A percentile compares a stretch with the other conserved stretches of the same genome.
These are phyloP conservation scores for Astrocystis sublimbata DNA, from an alignment of 495 filamentous ascomycete genomes.

Conservation along the genomic window DNA sequence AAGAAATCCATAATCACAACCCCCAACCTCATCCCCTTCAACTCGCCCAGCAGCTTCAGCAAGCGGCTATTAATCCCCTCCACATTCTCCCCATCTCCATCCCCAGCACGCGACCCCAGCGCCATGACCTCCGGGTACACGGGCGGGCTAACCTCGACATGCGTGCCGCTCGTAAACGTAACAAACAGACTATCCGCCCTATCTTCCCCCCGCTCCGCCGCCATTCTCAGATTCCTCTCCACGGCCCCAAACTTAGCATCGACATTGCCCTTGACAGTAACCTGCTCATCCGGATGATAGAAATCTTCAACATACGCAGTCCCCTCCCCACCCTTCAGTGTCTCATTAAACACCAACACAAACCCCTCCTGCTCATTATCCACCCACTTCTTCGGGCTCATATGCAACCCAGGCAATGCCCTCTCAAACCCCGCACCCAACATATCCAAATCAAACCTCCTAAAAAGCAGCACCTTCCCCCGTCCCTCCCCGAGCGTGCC, in stretches of 20 bases:
- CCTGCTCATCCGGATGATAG: constrained; percentile 55
- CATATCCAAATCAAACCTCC: constrained; percentile 66
- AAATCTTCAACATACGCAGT: constrained; percentile 83
- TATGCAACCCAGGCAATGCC: constrained; percentile 62
- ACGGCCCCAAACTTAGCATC: constrained; percentile 68
- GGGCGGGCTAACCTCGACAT: constrained; percentile 42
- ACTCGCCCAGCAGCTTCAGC: constrained; percentile 70
- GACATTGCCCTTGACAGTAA: constrained; percentile 55
- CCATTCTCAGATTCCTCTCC: constrained; percentile 64
- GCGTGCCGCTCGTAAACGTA: constrained; percentile 50
- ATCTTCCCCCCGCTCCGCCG: constrained; percentile 42
- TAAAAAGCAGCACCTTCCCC: constrained; percentile 76
- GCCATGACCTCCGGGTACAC: constrained; percentile 52
- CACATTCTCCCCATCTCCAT: constrained; percentile 16
- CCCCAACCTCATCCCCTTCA: constrained; percentile 71
- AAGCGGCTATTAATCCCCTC: constrained; percentile 69
- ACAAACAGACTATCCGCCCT: constrained; percentile 51
- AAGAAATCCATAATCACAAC: constrained; percentile 60
- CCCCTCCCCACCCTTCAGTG: constrained; percentile 56
- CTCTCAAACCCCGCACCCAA: constrained; percentile 48
- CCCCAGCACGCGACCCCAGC: constrained; percentile 37
- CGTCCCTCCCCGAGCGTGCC: constrained; percentile 71
- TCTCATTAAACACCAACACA: constrained; percentile 37
- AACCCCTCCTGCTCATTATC: constrained; percentile 70
- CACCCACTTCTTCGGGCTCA: constrained; percentile 73